Percentiles rank a stretch among this genome's conserved stretches.
Conservation (phyloP, 805 yeast species). For the Cyberlindnera suaveolens region DNA sequence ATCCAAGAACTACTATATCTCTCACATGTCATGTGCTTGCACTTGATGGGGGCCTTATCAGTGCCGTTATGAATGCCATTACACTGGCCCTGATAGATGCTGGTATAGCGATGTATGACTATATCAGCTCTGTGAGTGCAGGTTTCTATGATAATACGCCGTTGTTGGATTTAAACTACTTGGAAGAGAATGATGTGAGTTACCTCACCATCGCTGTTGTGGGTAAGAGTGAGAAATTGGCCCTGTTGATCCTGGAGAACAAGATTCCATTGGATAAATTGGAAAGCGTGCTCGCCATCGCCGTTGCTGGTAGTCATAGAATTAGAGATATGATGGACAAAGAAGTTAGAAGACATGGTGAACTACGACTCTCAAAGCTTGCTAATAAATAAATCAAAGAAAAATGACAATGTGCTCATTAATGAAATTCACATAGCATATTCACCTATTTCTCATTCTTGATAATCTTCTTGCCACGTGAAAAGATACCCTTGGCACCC, state of each 20-base stretch:
- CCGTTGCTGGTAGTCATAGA: conserved; percentile 81
- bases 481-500: conserved; percentile 50
- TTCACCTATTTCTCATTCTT: conserved; percentile 18
- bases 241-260: conserved; percentile 73
- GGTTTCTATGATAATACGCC: conserved; percentile 78
- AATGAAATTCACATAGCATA: no score
- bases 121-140: conserved; percentile 71
- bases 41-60: conserved; percentile 85
- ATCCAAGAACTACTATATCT: conserved; percentile 79
- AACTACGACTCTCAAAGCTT: conserved; percentile 44
- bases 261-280: conserved; percentile 78
- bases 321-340: conserved; percentile 81
- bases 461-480: conserved; percentile 48
- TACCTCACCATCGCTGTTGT: conserved; percentile 76
- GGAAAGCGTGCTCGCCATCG: conserved; percentile 71
- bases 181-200: conserved; percentile 83
- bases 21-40: conserved; percentile 72
- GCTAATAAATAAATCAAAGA: conserved; percentile 12
- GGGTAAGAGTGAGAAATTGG: conserved; percentile 75
- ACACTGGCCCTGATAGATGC: conserved; percentile 92
- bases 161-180: conserved; percentile 69
- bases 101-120: conserved; percentile 90
- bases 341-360: conserved; percentile 74
- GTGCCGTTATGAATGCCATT: conserved; percentile 76
- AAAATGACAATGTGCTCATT: not conserved